Percentiles rank a stretch among this genome's conserved stretches.
These are phyloP conservation scores for Candida suzukii DNA, from an alignment of 805 yeast species.

Conservation along the genomic window DNA sequence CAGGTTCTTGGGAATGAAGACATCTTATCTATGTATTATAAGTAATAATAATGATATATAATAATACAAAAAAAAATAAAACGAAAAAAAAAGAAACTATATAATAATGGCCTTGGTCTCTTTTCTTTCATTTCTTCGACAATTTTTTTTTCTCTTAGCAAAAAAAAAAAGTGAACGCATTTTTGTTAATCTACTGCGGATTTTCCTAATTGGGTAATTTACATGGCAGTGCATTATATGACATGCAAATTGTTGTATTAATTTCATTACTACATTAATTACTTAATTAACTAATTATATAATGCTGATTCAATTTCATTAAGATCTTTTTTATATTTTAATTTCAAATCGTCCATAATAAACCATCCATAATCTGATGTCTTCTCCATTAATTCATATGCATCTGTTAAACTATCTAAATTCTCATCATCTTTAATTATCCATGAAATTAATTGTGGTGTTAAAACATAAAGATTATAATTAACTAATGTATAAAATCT, in stretches of 20 bases:
- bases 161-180: too few relatives aligned
- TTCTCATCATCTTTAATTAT: conserved; percentile 41
- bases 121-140: too few relatives aligned
- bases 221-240: too few relatives aligned
- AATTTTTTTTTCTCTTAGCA: too few relatives aligned
- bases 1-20: conserved; percentile 56
- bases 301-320: background rate
- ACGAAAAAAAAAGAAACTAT: too few relatives aligned
- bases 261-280: too few relatives aligned
- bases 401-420: conserved; percentile 30
- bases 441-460: conserved; percentile 53
- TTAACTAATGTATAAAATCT: conserved; percentile 55
- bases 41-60: background rate
- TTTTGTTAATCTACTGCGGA: too few relatives aligned
- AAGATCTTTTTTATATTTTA: background rate
- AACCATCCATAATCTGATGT: conserved; percentile 34
- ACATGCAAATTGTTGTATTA: too few relatives aligned
- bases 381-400: conserved; percentile 37
- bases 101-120: too few relatives aligned
- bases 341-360: conserved; percentile 21
- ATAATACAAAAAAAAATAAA: too few relatives aligned
- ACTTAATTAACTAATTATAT: too few relatives aligned
- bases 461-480: conserved; percentile 51
- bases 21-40: too few relatives aligned
- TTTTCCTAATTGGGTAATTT: background rate